Percentiles rank a stretch among this genome's conserved stretches.
Conservation (phyloP, 441 rosid genomes). For the Gossypium gossypioides region DNA sequence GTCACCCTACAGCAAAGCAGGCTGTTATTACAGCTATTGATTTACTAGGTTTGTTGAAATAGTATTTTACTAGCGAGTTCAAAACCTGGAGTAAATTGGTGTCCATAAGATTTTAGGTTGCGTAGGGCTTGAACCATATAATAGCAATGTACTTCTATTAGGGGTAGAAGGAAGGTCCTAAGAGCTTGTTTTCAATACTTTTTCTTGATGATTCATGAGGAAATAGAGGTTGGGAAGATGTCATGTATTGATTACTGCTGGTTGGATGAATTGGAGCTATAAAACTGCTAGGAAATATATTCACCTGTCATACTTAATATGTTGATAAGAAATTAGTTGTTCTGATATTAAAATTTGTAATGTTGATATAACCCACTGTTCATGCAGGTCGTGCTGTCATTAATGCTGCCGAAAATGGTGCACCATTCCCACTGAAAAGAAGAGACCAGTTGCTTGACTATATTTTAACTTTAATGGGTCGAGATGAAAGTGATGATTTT, state of each 20-base stretch:
- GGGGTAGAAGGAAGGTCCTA: not conserved
- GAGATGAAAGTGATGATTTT: constrained; percentile 74
- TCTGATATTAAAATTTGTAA: constrained; percentile 8
- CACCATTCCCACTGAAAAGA: constrained; percentile 76
- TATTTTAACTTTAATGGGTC: constrained; percentile 91
- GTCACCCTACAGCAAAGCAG: constrained; percentile 88
- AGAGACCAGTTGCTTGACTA: constrained; percentile 86
- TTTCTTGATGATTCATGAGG: not conserved
- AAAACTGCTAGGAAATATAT: not conserved
- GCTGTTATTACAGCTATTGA: constrained; percentile 98
- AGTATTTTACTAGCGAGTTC: not conserved
- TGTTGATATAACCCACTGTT: constrained; percentile 16
- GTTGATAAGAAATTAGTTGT: not conserved
- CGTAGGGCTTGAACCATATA: not conserved
- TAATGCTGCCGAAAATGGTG: constrained; percentile 85
- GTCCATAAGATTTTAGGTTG: not conserved
- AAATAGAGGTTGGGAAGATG: constrained; percentile 5
- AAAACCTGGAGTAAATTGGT: not conserved
- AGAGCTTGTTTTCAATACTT: not conserved
- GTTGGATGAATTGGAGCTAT: constrained; percentile 2
- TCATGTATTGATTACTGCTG: not conserved
- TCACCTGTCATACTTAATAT: not conserved
- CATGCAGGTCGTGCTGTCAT: constrained; percentile 88
- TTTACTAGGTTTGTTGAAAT: constrained; percentile 63
- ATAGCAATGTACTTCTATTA: not conserved